Evolutionary conservation across 2,329 filamentous ascomycete species (phyloP), one percentile per base, ranked within the genome.

Genomic region (Verticillium tricorpus): DNA sequence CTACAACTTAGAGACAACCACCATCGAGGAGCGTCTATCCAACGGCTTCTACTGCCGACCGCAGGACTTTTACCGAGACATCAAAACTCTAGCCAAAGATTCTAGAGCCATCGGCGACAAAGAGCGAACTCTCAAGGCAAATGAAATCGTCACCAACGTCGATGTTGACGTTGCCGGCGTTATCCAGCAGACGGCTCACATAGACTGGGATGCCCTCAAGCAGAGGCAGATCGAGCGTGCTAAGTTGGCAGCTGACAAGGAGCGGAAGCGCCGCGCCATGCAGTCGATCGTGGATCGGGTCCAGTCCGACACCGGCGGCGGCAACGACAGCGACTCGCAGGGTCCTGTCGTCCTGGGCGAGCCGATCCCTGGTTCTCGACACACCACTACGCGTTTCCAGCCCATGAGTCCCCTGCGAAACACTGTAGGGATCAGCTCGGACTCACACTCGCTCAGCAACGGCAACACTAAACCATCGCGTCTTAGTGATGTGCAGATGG

Each of bases 1-100:
- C 74, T 98, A 97, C 80, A 99, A 99, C 68, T 80, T 99, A 56
- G 93, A 98, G 71, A 91, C 94, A 12, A 89, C 89, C 3, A 94
- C 90, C 1, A 97, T 99, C 60, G 95, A 99, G 77, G 93, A 97
- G 73, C 89, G 95, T n/a, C 81, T 99, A 37, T 96, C 93, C 5
- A 98, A 99, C 73, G 95, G 95, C 5, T 99, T 92, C 76, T 99
- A 99, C 76, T 92, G 93, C 68, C 87, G 93, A 12, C 92, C 93
- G 0, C 89, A 89, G 69, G 94, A 97, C 72, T 99, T 97, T 71
- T 77, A 96, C 58, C 88, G 88, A 50, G 95, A 99, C 72, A 91
- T 98, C 69, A 91, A 89, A 72, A 86, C 89, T 39, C 79, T 99
- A 5, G 89, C 89, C 25, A 94, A 92, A 72, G 95, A 99, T 76